These are phyloP conservation scores for Penicillium sp. DNA, from an alignment of 2,329 filamentous ascomycete genomes.

Conservation along the genomic window DNA sequence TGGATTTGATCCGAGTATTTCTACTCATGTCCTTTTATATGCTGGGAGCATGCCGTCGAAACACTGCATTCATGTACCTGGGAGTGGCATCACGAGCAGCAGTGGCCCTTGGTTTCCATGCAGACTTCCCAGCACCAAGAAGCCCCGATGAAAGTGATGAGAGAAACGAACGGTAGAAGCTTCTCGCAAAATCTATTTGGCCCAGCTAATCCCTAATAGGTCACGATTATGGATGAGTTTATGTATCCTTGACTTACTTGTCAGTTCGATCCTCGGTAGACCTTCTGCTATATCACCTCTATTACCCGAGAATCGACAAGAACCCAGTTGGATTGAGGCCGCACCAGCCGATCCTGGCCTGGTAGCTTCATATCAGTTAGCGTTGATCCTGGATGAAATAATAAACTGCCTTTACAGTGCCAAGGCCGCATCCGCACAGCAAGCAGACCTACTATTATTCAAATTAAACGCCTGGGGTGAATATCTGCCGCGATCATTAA, in stretches of 20 bases:
- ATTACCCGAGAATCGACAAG: conserved; percentile 20
- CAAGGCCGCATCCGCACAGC: conserved; percentile 23
- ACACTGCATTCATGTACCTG: conserved; percentile 56
- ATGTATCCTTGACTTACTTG: conserved; percentile 41
- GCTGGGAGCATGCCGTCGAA: conserved; percentile 51
- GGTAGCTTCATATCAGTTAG: conserved; percentile 37
- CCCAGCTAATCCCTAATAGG: conserved; percentile 21
- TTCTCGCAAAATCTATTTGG: conserved; percentile 1
- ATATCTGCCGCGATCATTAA: conserved; percentile 33
- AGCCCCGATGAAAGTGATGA: conserved; percentile 14
- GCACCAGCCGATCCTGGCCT: conserved; percentile 24
- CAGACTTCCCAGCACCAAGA: conserved; percentile 14
- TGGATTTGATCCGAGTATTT: conserved; percentile 47
- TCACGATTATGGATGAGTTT: conserved; percentile 42
- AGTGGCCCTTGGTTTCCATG: conserved; percentile 49
- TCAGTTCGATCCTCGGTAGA: conserved; percentile 44
- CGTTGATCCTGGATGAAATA: conserved; percentile 40
- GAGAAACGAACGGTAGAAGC: conserved; percentile 16
- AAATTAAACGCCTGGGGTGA: conserved; percentile 43
- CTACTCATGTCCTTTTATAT: conserved; percentile 53
- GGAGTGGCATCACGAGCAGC: conserved; percentile 52
- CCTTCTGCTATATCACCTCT: conserved; percentile 29
- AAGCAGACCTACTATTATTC: conserved; percentile 36
- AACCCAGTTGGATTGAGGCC: conserved; percentile 9
- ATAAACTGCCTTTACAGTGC: conserved; percentile 39